Conservation (phyloP, 2,329 filamentous ascomycete genomes). For the Parasarocladium wereldwijsianum region DNA sequence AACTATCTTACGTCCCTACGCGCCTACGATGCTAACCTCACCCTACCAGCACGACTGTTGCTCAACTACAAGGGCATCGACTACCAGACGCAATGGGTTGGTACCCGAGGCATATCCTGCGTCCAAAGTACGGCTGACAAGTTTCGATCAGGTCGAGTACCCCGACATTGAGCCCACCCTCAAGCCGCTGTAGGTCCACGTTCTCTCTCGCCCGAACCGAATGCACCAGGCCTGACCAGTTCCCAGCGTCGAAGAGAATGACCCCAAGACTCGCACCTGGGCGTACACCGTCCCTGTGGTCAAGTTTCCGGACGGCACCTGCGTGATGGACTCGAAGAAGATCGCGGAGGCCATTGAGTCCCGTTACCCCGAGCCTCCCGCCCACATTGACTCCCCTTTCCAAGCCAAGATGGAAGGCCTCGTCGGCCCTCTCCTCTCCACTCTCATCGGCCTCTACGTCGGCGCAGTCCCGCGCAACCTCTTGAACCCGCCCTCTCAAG, state of each 20-base stretch:
- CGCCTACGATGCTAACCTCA: not conserved
- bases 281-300: constrained; percentile 42
- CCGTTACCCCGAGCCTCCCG: constrained; percentile 38
- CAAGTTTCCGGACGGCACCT: constrained; percentile 37
- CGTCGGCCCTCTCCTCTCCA: constrained; percentile 15
- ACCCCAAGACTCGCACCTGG: constrained; percentile 26
- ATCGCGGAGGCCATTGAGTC: constrained; percentile 47
- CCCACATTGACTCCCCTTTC: constrained; percentile 41
- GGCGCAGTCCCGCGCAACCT: constrained; percentile 32
- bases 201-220: not conserved
- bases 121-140: not conserved
- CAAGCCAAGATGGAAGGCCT: constrained; percentile 27
- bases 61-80: constrained; percentile 52
- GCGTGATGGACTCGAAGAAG: constrained; percentile 46
- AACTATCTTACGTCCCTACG: constrained; percentile 6
- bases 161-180: constrained; percentile 42
- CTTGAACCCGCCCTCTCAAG: constrained; percentile 32
- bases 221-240: not conserved
- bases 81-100: constrained; percentile 47
- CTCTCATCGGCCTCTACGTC: constrained; percentile 27
- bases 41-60: constrained; percentile 43
- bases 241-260: constrained; percentile 2
- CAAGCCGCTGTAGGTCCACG: constrained; percentile 28
- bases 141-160: constrained; percentile 37
- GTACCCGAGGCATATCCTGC: not conserved